A percentile compares a stretch with the other conserved stretches of the same genome.
These are phyloP conservation scores for Leccinum aurantiacum DNA, from an alignment of 768 basidiomycete species.

Conservation along the genomic window DNA sequence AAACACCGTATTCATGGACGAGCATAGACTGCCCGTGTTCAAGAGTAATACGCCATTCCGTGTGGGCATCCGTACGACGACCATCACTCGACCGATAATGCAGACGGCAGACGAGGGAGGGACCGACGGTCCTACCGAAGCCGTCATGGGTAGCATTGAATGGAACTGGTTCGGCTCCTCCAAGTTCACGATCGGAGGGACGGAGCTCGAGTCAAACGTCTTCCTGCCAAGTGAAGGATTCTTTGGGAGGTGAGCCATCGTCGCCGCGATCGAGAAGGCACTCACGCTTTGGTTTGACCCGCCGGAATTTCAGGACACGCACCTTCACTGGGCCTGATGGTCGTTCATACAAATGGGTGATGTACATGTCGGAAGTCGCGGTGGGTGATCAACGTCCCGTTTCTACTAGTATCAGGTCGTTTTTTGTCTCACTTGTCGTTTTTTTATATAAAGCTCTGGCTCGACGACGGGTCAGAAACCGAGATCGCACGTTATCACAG, in stretches of 20 bases:
- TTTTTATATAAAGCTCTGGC: constrained; percentile 14
- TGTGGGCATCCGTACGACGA: constrained; percentile 17
- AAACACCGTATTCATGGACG: constrained; percentile 23
- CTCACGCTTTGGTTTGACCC: neutral
- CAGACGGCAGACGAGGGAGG: neutral
- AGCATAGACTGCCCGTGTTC: constrained; percentile 24
- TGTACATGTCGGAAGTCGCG: constrained; percentile 11
- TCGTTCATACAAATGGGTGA: constrained; percentile 33
- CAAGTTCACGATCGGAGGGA: constrained; percentile 30
- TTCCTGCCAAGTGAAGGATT: constrained; percentile 26
- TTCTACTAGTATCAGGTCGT: neutral
- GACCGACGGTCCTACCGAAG: constrained; percentile 22
- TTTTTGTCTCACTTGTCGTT: neutral
- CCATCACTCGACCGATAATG: constrained; percentile 14
- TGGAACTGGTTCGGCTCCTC: constrained; percentile 32
- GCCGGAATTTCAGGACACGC: constrained; percentile 13
- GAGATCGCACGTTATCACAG: constrained; percentile 25
- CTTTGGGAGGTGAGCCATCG: constrained; percentile 12
- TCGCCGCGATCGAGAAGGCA: neutral
- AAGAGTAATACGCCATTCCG: constrained; percentile 27
- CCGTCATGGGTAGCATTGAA: constrained; percentile 30
- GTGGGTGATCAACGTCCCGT: constrained; percentile 1
- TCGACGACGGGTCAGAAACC: constrained; percentile 15
- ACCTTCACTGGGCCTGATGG: constrained; percentile 36
- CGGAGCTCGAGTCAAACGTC: constrained; percentile 22